Conservation (phyloP, 2,329 filamentous ascomycete genomes). For the Dendryphion nanum region DNA sequence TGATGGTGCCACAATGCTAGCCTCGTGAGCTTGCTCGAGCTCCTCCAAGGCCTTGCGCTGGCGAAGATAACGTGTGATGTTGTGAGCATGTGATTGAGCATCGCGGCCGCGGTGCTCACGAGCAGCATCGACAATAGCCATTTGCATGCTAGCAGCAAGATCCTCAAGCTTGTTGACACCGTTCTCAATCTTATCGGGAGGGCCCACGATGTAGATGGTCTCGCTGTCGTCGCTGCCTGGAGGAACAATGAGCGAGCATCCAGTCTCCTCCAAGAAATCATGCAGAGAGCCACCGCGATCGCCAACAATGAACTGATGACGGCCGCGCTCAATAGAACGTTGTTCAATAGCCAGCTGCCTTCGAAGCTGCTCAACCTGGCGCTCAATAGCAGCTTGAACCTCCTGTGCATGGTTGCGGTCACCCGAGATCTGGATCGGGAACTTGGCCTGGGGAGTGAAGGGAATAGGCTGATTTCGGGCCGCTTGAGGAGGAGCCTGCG, state of each 20-base stretch:
- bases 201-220: conserved; percentile 80
- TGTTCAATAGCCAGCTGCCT: conserved; percentile 75
- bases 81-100: conserved; percentile 74
- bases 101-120: conserved; percentile 75
- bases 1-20: conserved; percentile 82
- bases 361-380: conserved; percentile 71
- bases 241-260: conserved; percentile 82
- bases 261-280: conserved; percentile 86
- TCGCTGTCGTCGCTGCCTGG: conserved; percentile 76
- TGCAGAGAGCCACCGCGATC: conserved; percentile 76
- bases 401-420: conserved; percentile 81
- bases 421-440: conserved; percentile 81
- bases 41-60: conserved; percentile 79
- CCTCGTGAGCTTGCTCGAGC: conserved; percentile 75
- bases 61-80: conserved; percentile 83
- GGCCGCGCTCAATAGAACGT: conserved; percentile 76
- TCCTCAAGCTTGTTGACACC: conserved; percentile 85
- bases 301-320: conserved; percentile 94
- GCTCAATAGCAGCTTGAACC: conserved; percentile 77
- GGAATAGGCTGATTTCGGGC: conserved; percentile 63
- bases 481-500: conserved; percentile 65
- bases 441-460: conserved; percentile 70
- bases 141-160: conserved; percentile 82
- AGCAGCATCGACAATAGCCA: conserved; percentile 77
- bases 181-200: conserved; percentile 66